Evolutionary conservation across 371 early-diverging fungal genomes (phyloP).

Genomic region (Rhizopus sp.): DNA sequence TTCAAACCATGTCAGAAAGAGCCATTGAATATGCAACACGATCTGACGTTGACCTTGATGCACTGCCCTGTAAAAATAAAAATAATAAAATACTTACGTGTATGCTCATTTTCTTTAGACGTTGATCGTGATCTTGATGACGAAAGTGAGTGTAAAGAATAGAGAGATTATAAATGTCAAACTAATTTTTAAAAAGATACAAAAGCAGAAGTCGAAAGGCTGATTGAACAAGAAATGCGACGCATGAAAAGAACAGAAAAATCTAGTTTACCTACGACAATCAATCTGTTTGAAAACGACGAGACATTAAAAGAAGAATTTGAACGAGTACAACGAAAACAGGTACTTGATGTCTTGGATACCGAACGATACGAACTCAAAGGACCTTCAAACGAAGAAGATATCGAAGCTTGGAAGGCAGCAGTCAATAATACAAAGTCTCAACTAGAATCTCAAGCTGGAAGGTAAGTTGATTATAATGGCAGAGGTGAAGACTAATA

Average conservation of each 20-base stretch:
- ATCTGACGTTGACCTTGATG: slow-evolving; percentile 41
- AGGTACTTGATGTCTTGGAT: slow-evolving; percentile 60
- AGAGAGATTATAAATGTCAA: background rate
- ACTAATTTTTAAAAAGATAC: slow-evolving; percentile 25
- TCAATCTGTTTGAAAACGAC: slow-evolving; percentile 44
- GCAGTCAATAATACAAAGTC: slow-evolving; percentile 82
- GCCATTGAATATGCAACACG: slow-evolving; percentile 18
- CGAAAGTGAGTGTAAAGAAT: slow-evolving; percentile 26
- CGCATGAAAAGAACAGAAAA: slow-evolving; percentile 55
- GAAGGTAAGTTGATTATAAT: slow-evolving; percentile 44
- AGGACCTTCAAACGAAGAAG: slow-evolving; percentile 48
- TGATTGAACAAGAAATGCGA: slow-evolving; percentile 73
- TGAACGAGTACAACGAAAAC: slow-evolving; percentile 60
- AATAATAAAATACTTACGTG: background rate
- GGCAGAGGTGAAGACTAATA: background rate
- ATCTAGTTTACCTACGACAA: slow-evolving; percentile 31
- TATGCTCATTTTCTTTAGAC: slow-evolving; percentile 27
- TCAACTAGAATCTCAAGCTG: slow-evolving; percentile 82
- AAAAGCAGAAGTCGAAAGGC: slow-evolving; percentile 54
- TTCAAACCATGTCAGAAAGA: slow-evolving; percentile 9
- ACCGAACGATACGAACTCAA: slow-evolving; percentile 63
- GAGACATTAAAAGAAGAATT: slow-evolving; percentile 61
- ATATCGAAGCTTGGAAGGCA: slow-evolving; percentile 58
- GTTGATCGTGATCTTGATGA: slow-evolving; percentile 50
- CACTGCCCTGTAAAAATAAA: slow-evolving; percentile 42